Evolutionary conservation across 2,329 filamentous ascomycete genomes (phyloP).

Genomic region (Penicillium sp.): DNA sequence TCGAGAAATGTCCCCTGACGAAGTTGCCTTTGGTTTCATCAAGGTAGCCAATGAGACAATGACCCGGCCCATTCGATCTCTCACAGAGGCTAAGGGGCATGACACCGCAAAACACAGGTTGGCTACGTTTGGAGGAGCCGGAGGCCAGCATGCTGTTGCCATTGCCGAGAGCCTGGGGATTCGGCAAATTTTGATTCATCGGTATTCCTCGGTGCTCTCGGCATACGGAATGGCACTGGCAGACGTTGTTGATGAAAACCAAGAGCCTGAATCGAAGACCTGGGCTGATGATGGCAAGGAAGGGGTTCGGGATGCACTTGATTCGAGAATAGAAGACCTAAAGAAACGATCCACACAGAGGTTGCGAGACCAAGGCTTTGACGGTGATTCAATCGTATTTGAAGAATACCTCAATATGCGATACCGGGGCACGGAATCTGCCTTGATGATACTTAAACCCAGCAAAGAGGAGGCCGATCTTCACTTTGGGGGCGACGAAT

Average conservation of each 20-base stretch:
- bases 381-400: slow-evolving; percentile 70
- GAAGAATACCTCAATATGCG: slow-evolving; percentile 90
- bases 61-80: slow-evolving; percentile 81
- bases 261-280: slow-evolving; percentile 63
- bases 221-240: slow-evolving; percentile 90
- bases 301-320: slow-evolving; percentile 61
- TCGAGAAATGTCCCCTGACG: slow-evolving; percentile 64
- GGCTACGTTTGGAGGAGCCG: slow-evolving; percentile 84
- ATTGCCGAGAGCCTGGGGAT: slow-evolving; percentile 82
- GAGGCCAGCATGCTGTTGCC: slow-evolving; percentile 87
- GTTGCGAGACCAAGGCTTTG: slow-evolving; percentile 75
- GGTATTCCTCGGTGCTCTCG: slow-evolving; percentile 84
- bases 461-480: slow-evolving; percentile 29
- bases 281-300: slow-evolving; percentile 51
- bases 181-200: slow-evolving; percentile 75
- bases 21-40: slow-evolving; percentile 85
- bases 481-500: slow-evolving; percentile 63
- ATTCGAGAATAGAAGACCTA: slow-evolving; percentile 72
- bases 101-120: slow-evolving; percentile 82
- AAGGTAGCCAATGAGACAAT: slow-evolving; percentile 89
- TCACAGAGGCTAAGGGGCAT: slow-evolving; percentile 85
- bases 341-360: slow-evolving; percentile 69
- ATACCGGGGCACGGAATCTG: slow-evolving; percentile 23
- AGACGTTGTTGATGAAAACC: slow-evolving; percentile 71
- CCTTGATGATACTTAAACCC: slow-evolving; percentile 38